Base-by-base conservation (phyloP, 768 basidiomycete genomes). In the Dendrothele bispora region DNA sequence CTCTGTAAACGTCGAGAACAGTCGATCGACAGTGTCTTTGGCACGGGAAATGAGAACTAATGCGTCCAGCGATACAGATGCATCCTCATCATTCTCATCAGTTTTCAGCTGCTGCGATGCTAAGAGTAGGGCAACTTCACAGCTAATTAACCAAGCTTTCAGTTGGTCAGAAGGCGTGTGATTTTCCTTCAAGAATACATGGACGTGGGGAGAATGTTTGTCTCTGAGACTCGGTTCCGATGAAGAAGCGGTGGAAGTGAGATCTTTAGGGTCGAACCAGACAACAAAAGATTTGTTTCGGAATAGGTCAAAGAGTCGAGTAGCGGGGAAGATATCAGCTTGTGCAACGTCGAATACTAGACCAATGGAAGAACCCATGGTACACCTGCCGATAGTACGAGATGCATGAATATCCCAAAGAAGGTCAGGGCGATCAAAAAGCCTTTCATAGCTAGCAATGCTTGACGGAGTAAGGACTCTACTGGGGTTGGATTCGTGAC, bases 341-440 rank as follows among this genome's bases (percentile, higher is more conserved):
- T n/a, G n/a, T n/a, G n/a, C n/a, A n/a, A n/a, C n/a, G n/a, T n/a
- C n/a, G n/a, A n/a, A n/a, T n/a, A n/a, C n/a, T n/a, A n/a, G n/a
- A n/a, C n/a, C n/a, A 35, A 81, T 62, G 1, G 75, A 71, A 2
- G 73, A 72, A 34, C 82, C 82, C 35, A 84, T 70, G n/a, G 62
- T 59, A 48, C 79, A 82, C 11, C 57, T 63, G 2, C 81, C 83
- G 1, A 77, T 57, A 17, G 59, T 51, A 6, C 29, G 53, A 34
- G 67, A 62, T 5, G 67, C 66, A n/a, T 49, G 32, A 5, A 60
- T 46, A 40, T 77, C 69, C 12, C 73, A 66, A 12, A 84, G 56
- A 7, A 50, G 50, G 20, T 65, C 67, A 4, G 77, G 70, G 7
- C 37, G 41, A 2, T 62, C 68, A 38, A 85, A 72, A 29, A 84